Percentiles rank a stretch among this genome's conserved stretches.
Conservation (phyloP, 352 stramenopile species). For the Lagenidium sp. region DNA sequence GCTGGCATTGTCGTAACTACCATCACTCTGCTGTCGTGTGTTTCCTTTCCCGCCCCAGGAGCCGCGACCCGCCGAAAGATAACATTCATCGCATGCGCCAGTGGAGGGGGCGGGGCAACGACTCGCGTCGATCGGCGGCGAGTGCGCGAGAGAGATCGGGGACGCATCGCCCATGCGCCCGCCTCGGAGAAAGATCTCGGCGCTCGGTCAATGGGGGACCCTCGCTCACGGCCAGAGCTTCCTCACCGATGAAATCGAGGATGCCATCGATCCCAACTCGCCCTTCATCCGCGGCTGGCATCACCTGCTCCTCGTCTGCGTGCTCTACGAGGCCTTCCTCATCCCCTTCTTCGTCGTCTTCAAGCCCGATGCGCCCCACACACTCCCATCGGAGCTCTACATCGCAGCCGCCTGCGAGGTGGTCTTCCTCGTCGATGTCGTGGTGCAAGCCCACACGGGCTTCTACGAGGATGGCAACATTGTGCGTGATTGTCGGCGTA, state of each 20-base stretch:
- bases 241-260: constrained; percentile 15
- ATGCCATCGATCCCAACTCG: constrained; percentile 44
- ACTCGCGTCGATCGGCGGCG: no score
- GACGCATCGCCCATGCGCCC: no score
- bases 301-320: constrained; percentile 33
- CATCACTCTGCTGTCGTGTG: no score
- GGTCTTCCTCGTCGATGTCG: constrained; percentile 45
- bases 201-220: no score
- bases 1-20: no score
- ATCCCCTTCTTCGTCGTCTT: constrained; percentile 50
- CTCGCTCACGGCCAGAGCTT: constrained; percentile 3
- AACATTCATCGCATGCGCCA: no score
- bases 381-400: constrained; percentile 10
- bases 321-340: constrained; percentile 47
- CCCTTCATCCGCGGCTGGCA: constrained; percentile 36
- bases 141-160: no score
- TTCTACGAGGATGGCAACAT: constrained; percentile 56
- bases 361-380: constrained; percentile 12
- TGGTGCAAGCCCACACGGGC: constrained; percentile 42
- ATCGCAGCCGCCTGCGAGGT: constrained; percentile 25
- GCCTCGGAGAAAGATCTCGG: no score
- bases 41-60: no score
- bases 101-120: no score
- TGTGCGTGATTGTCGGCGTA: constrained; percentile 29
- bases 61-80: no score